phyloP scores from a whole-genome alignment of 2,329 filamentous ascomycete species.

The Arthrobotrys musiformis region DNA sequence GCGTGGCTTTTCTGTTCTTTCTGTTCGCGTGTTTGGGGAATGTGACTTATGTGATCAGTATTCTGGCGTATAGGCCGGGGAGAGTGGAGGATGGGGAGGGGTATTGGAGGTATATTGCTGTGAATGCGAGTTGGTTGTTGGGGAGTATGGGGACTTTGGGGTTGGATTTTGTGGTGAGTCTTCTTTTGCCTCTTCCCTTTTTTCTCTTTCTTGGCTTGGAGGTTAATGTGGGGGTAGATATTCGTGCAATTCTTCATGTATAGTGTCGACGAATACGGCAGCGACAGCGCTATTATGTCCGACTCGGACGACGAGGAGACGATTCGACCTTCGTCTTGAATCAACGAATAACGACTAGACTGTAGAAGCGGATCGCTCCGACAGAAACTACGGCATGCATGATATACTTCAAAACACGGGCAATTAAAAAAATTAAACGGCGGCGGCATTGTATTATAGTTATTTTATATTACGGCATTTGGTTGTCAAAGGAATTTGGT shows the following conservation, averaged over 20 bases:
- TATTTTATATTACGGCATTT: no score
- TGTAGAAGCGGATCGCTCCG: neutral
- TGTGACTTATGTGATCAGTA: slow-evolving; percentile 89
- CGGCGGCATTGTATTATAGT: no score
- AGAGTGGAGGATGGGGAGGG: slow-evolving; percentile 58
- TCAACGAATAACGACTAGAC: neutral
- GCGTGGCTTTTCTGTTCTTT: slow-evolving; percentile 93
- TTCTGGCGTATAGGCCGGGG: slow-evolving; percentile 89
- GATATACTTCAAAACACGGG: no score
- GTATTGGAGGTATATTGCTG: slow-evolving; percentile 84
- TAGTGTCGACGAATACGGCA: slow-evolving; percentile 63
- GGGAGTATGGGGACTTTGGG: slow-evolving; percentile 89
- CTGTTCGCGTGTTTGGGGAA: slow-evolving; percentile 96
- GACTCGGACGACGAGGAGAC: slow-evolving; percentile 10
- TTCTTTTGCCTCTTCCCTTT: no score
- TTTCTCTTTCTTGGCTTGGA: no score
- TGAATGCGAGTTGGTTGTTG: slow-evolving; percentile 90
- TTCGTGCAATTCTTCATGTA: slow-evolving; percentile 95
- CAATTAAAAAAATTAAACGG: no score
- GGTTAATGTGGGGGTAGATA: no score
- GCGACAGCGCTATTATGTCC: slow-evolving; percentile 25
- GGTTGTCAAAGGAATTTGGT: no score
- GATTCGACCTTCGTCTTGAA: neutral
- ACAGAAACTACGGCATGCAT: neutral
- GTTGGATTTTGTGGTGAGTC: slow-evolving; percentile 72